Evolutionary conservation across 2,329 filamentous ascomycete genomes (phyloP).

Genomic region (Colletotrichum australisinense): DNA sequence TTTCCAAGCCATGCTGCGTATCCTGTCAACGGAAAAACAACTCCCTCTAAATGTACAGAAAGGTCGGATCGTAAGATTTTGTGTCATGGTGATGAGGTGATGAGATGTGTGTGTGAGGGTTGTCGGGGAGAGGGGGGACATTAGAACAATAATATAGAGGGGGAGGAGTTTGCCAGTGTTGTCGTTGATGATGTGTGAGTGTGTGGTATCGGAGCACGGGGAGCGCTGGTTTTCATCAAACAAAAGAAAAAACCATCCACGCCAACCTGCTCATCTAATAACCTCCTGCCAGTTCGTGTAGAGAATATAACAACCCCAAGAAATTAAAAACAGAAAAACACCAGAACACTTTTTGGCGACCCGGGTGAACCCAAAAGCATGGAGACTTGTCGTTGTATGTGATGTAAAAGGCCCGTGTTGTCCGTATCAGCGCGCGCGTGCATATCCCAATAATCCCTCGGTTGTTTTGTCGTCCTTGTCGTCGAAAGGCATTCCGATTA

Average conservation of each 20-base stretch:
- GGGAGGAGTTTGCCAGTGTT: conserved; percentile 25
- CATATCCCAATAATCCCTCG: background rate
- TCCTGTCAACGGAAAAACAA: conserved; percentile 30
- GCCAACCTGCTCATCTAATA: conserved; percentile 22
- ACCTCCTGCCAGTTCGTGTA: background rate
- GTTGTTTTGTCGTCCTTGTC: conserved; percentile 21
- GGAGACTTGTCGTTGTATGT: background rate
- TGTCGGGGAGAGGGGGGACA: conserved; percentile 16
- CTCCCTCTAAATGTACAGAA: conserved; percentile 37
- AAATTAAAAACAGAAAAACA: conserved; percentile 17
- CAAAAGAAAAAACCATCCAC: conserved; percentile 16
- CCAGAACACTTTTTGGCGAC: conserved; percentile 12
- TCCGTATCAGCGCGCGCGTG: background rate
- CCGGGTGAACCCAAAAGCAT: background rate
- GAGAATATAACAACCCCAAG: conserved; percentile 14
- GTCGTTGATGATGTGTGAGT: conserved; percentile 11
- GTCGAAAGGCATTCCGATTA: conserved; percentile 33
- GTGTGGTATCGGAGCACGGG: conserved; percentile 27
- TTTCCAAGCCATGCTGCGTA: conserved; percentile 37
- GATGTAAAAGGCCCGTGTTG: background rate
- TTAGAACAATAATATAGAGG: conserved; percentile 37
- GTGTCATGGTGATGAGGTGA: background rate
- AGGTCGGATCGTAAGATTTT: conserved; percentile 28
- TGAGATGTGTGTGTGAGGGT: background rate
- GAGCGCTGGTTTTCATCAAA: conserved; percentile 21